These are phyloP conservation scores for Fraxinus excelsior DNA, from an alignment of 257 asterid genomes.

Conservation along the genomic window DNA sequence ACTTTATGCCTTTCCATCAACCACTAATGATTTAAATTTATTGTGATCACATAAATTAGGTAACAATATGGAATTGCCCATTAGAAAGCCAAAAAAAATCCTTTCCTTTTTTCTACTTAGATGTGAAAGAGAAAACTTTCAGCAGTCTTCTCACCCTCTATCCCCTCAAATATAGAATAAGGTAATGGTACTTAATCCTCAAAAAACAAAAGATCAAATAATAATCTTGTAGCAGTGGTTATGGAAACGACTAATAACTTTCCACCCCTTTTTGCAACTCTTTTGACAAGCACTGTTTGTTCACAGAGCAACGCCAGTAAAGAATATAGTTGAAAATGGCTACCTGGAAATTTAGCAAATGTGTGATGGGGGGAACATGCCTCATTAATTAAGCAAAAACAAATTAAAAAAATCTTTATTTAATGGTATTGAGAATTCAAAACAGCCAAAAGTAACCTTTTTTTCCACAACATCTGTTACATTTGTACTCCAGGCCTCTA, in stretches of 20 bases:
- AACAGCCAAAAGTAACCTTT: neutral
- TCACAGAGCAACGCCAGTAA: neutral
- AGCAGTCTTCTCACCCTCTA: neutral
- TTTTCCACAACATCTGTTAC: neutral
- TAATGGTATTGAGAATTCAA: neutral
- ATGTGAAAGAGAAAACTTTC: neutral
- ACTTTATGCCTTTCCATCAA: neutral
- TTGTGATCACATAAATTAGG: neutral
- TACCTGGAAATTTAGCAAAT: neutral
- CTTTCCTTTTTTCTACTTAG: neutral
- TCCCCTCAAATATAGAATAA: neutral
- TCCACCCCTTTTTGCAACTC: neutral
- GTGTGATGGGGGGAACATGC: neutral
- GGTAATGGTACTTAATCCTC: neutral
- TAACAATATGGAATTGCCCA: neutral
- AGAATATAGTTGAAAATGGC: neutral
- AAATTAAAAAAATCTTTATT: neutral
- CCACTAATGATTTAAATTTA: neutral
- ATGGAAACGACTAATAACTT: neutral
- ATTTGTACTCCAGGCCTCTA: neutral
- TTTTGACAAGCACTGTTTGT: neutral
- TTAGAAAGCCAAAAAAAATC: neutral
- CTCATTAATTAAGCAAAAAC: neutral
- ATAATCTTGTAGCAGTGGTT: neutral
- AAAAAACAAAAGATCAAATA: neutral